Evolutionary conservation across 306 rosid species (phyloP).

Genomic region (Carpinus fangiana): DNA sequence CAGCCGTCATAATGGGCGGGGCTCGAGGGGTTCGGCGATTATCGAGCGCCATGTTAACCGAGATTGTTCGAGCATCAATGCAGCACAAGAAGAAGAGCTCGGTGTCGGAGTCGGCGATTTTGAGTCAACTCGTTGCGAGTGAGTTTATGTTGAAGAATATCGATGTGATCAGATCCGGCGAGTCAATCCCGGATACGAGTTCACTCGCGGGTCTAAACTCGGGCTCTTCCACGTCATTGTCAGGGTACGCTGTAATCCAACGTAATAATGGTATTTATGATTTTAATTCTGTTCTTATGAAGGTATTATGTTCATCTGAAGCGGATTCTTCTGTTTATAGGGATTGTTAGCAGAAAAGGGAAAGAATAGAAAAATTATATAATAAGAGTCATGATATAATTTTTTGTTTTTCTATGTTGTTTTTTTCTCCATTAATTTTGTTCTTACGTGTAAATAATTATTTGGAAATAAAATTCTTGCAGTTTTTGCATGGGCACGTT

Average conservation of each 20-base stretch:
- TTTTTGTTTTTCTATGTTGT: constrained; percentile 4
- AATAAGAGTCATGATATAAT: neutral
- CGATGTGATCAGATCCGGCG: constrained; percentile 38
- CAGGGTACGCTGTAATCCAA: constrained; percentile 41
- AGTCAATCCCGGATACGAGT: constrained; percentile 58
- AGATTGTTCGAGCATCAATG: constrained; percentile 60
- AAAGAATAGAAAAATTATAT: constrained; percentile 16
- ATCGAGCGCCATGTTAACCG: constrained; percentile 47
- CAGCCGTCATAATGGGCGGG: constrained; percentile 69
- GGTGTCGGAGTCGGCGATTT: constrained; percentile 53
- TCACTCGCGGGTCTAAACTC: constrained; percentile 35
- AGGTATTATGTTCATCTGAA: constrained; percentile 53
- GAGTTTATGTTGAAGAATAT: constrained; percentile 48
- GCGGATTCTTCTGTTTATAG: constrained; percentile 78
- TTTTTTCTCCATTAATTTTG: constrained; percentile 25
- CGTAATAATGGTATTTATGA: constrained; percentile 50
- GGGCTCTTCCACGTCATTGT: constrained; percentile 34
- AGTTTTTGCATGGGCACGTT: constrained; percentile 14
- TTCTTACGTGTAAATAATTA: constrained; percentile 45
- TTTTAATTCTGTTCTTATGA: constrained; percentile 48
- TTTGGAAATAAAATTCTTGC: constrained; percentile 40
- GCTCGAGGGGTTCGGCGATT: constrained; percentile 74
- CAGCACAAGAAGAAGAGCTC: constrained; percentile 52
- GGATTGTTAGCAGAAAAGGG: constrained; percentile 52
- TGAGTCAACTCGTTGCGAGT: constrained; percentile 60